Evolutionary conservation across 73 alveolate genomes (phyloP).

Genomic region (Uronychia binucleata): DNA sequence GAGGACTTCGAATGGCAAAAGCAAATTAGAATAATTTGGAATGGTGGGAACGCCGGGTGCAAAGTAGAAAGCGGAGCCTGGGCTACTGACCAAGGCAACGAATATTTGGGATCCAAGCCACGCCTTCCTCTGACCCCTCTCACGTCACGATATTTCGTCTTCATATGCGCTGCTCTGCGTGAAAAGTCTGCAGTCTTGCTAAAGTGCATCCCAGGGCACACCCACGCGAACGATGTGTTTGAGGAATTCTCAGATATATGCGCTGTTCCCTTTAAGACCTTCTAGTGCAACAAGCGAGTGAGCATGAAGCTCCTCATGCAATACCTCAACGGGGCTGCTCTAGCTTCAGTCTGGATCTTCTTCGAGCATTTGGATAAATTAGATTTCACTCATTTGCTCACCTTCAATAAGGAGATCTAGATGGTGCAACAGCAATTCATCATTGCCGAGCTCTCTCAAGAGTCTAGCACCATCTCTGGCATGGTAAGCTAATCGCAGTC

Average conservation of each 20-base stretch:
- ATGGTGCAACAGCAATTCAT: conserved; percentile 45
- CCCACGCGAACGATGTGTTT: conserved; percentile 17
- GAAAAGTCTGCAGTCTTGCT: conserved; percentile 41
- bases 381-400: conserved; percentile 7
- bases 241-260: conserved; percentile 22
- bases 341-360: conserved; percentile 19
- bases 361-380: conserved; percentile 33
- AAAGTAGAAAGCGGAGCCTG: conserved; percentile 41
- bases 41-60: neutral
- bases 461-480: neutral
- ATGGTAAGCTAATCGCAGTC: neutral
- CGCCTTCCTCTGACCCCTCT: conserved; percentile 5
- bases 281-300: neutral
- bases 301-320: conserved; percentile 20
- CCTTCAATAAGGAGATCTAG: conserved; percentile 32
- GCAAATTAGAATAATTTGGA: conserved; percentile 19
- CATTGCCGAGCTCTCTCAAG: conserved; percentile 16
- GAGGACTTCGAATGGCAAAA: conserved; percentile 50
- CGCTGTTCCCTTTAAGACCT: conserved; percentile 9
- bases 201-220: neutral
- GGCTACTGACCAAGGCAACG: conserved; percentile 10
- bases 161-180: conserved; percentile 19
- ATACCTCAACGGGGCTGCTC: conserved; percentile 39
- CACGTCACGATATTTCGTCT: conserved; percentile 17
- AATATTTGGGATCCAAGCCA: conserved; percentile 26